phyloP scores from a whole-genome alignment of 2,329 filamentous ascomycete species.

The Fusarium penzigii region DNA sequence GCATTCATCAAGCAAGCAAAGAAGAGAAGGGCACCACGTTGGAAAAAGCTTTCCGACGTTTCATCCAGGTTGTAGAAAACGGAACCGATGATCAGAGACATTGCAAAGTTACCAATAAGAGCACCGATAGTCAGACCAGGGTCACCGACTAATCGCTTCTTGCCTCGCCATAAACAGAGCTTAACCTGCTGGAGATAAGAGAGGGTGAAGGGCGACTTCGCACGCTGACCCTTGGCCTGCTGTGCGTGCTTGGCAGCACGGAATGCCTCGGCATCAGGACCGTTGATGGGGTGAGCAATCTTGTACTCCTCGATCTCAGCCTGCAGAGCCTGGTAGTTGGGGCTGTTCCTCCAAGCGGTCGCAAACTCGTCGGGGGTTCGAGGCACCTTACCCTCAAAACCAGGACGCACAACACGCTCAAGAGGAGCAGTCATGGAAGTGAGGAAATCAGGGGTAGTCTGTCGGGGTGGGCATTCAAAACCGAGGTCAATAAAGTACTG shows the following conservation, averaged over 20 bases:
- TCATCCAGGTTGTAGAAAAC: constrained; percentile 77
- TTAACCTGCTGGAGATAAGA: constrained; percentile 74
- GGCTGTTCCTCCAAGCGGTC: constrained; percentile 56
- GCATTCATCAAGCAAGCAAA: constrained; percentile 87
- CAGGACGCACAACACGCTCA: constrained; percentile 57
- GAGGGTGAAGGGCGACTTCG: constrained; percentile 79
- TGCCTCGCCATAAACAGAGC: constrained; percentile 81
- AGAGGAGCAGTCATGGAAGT: constrained; percentile 66
- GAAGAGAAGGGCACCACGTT: constrained; percentile 79
- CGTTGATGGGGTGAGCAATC: constrained; percentile 51
- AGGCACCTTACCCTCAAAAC: constrained; percentile 57
- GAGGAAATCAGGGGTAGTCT: constrained; percentile 71
- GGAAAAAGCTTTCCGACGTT: constrained; percentile 73
- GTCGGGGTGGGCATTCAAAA: constrained; percentile 65
- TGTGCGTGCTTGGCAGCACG: constrained; percentile 54
- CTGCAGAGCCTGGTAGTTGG: constrained; percentile 51
- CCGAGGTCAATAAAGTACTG: constrained; percentile 68
- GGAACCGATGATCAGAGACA: constrained; percentile 75
- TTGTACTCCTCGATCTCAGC: constrained; percentile 59
- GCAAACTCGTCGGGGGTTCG: constrained; percentile 65
- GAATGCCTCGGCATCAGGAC: constrained; percentile 58
- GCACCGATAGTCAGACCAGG: constrained; percentile 70
- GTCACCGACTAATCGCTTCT: constrained; percentile 74
- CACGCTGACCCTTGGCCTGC: constrained; percentile 60
- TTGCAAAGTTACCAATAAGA: constrained; percentile 70